Conservation (phyloP, 768 basidiomycete species). For the Thelephora aurantiotincta region DNA sequence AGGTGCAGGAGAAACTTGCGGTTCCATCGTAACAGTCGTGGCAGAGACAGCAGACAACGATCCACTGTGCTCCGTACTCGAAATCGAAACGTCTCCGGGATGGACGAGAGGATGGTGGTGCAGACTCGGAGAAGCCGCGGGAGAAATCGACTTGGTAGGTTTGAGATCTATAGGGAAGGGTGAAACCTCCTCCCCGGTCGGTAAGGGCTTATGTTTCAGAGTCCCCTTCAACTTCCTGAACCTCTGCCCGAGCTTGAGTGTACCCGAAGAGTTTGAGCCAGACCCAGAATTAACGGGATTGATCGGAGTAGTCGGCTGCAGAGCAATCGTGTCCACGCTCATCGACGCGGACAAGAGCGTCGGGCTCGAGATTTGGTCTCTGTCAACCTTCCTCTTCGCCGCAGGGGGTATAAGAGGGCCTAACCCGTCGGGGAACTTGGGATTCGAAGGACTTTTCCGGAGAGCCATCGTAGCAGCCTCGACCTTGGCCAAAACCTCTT, state of each 20-base stretch:
- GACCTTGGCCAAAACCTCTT: constrained; percentile 53
- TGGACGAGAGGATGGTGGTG: constrained; percentile 21
- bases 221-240: constrained; percentile 63
- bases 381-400: constrained; percentile 19
- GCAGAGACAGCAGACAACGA: too few relatives aligned
- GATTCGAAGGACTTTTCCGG: constrained; percentile 27
- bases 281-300: constrained; percentile 9
- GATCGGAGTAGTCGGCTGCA: constrained; percentile 12
- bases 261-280: constrained; percentile 16
- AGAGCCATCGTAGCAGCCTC: constrained; percentile 36
- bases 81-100: too few relatives aligned
- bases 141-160: constrained; percentile 18
- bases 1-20: constrained; percentile 14
- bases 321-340: constrained; percentile 20
- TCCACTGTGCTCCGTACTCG: too few relatives aligned
- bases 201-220: constrained; percentile 38
- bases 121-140: constrained; percentile 20
- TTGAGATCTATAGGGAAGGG: constrained; percentile 29
- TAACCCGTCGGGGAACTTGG: constrained; percentile 12
- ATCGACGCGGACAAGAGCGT: constrained; percentile 26
- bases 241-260: constrained; percentile 47
- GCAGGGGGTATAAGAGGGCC: constrained; percentile 4
- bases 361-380: constrained; percentile 25
- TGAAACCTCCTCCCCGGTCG: constrained; percentile 35
- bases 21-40: too few relatives aligned